Evolutionary conservation across 2,329 filamentous ascomycete species (phyloP).

Genomic region (Penicillium carneum): DNA sequence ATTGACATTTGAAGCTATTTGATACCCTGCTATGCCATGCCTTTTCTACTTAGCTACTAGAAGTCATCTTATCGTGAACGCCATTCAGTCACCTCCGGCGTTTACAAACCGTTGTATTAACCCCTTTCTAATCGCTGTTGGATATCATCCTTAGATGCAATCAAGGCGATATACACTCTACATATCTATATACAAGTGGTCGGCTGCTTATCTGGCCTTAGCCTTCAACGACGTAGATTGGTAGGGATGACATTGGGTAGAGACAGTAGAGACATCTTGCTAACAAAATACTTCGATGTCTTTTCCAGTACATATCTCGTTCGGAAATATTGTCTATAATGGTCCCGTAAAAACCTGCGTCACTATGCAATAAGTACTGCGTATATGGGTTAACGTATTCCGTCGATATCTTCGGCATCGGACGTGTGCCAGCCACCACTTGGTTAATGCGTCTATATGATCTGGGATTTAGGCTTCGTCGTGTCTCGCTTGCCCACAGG

Average conservation of each 20-base stretch:
- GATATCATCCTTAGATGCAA: not conserved
- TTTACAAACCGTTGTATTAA: not conserved
- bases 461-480: not conserved
- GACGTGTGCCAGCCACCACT: not conserved
- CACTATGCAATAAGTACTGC: not conserved
- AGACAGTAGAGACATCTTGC: no score
- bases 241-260: not conserved
- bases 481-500: not conserved
- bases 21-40: conserved; percentile 8
- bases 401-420: not conserved
- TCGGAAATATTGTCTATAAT: not conserved
- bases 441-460: not conserved
- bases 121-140: not conserved
- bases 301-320: not conserved
- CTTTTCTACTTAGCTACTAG: not conserved
- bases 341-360: not conserved
- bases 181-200: not conserved
- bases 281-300: not conserved
- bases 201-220: not conserved
- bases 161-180: not conserved
- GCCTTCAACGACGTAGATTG: not conserved
- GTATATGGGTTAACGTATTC: not conserved
- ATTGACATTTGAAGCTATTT: not conserved
- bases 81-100: no score
- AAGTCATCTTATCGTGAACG: not conserved